phyloP scores from a whole-genome alignment of 306 rosid genomes.

The Dryas alaskensis region DNA sequence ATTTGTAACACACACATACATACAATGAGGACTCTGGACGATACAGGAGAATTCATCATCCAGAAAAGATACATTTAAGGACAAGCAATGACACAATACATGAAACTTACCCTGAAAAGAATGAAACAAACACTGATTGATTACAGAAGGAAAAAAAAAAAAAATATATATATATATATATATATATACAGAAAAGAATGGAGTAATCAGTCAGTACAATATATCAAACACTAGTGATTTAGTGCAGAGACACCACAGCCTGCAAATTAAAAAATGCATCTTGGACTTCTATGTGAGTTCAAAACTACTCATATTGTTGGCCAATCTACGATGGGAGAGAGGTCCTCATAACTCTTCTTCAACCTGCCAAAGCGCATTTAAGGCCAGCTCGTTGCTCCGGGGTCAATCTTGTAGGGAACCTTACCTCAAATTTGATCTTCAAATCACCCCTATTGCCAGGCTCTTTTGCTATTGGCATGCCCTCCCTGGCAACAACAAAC shows the following conservation, averaged over 20 bases:
- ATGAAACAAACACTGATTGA: background rate
- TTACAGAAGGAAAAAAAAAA: background rate
- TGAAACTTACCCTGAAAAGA: background rate
- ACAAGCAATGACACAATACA: no score
- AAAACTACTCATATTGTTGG: constrained; percentile 13
- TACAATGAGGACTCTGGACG: no score
- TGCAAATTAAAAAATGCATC: background rate
- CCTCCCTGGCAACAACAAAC: constrained; percentile 61
- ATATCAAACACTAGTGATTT: no score
- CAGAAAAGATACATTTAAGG: no score
- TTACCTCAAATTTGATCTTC: constrained; percentile 78
- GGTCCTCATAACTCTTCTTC: constrained; percentile 3
- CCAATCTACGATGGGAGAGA: background rate
- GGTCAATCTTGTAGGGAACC: constrained; percentile 67
- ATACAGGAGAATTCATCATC: no score
- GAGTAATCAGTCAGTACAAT: no score
- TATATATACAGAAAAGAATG: no score
- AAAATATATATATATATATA: no score
- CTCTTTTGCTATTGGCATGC: constrained; percentile 84
- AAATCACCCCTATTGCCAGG: constrained; percentile 73
- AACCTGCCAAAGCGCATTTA: constrained; percentile 53
- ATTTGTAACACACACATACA: no score
- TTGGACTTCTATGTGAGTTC: constrained; percentile 8
- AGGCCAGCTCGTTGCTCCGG: constrained; percentile 72
- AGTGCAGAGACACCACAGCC: background rate